phyloP scores from a whole-genome alignment of 2,329 filamentous ascomycete genomes.

The Pleurostoma richardsiae region DNA sequence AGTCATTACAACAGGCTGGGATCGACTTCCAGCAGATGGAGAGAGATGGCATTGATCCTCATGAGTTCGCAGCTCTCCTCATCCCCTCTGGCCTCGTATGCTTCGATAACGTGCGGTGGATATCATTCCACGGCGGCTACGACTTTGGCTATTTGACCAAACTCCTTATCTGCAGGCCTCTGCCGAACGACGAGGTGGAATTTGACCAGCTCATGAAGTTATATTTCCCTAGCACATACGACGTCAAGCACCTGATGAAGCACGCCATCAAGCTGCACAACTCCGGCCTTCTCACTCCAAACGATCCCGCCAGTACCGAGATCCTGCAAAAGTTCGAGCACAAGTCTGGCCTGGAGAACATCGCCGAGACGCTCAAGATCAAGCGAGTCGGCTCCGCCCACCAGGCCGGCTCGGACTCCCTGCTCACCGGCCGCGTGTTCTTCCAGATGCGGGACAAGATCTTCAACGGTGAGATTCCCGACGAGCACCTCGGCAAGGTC shows the following conservation, averaged over 20 bases:
- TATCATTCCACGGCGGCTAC: conserved; percentile 96
- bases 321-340: conserved; percentile 81
- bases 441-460: conserved; percentile 88
- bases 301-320: conserved; percentile 61
- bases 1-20: conserved; percentile 84
- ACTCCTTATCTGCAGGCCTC: conserved; percentile 73
- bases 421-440: conserved; percentile 90
- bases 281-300: conserved; percentile 55
- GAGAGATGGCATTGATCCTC: conserved; percentile 83
- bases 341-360: conserved; percentile 88
- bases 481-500: conserved; percentile 82
- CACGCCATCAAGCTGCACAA: conserved; percentile 70
- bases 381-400: conserved; percentile 84
- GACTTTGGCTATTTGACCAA: conserved; percentile 98
- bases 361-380: conserved; percentile 88
- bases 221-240: conserved; percentile 90
- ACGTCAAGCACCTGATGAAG: conserved; percentile 97
- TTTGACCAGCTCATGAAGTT: conserved; percentile 86
- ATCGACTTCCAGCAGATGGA: conserved; percentile 85
- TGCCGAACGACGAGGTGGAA: conserved; percentile 84
- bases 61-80: conserved; percentile 81
- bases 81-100: conserved; percentile 90
- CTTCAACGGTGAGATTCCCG: conserved; percentile 75
- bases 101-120: conserved; percentile 86
- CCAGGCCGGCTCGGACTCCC: conserved; percentile 88